Conservation (phyloP, 140 eudicot genomes). For the Cichorium intybus region DNA sequence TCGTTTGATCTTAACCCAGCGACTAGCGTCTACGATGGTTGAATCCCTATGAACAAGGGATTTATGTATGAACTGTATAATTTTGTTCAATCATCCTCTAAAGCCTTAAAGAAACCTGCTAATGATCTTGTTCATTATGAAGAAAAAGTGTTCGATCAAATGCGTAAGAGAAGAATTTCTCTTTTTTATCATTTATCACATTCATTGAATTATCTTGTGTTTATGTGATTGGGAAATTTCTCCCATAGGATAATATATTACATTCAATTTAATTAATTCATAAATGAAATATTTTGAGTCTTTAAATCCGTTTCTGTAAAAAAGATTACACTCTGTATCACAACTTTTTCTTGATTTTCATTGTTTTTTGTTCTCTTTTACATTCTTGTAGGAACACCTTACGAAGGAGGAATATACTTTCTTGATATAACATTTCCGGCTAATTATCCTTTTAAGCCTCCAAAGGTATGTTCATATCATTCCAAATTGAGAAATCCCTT, state of each 20-base stretch:
- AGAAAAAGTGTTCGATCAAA: background rate
- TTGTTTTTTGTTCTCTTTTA: background rate
- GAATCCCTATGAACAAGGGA: background rate
- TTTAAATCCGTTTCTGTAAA: background rate
- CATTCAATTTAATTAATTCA: background rate
- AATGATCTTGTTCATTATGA: background rate
- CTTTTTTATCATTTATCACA: background rate
- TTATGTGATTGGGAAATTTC: background rate
- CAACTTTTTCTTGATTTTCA: background rate
- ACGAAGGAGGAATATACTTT: slow-evolving; percentile 90
- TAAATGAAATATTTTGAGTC: background rate
- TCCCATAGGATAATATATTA: background rate
- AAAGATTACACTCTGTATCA: background rate
- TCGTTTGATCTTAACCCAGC: background rate
- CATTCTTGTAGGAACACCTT: slow-evolving; percentile 75
- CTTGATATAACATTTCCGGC: slow-evolving; percentile 88
- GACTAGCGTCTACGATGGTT: background rate
- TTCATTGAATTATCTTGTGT: background rate
- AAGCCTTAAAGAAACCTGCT: background rate
- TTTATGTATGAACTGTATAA: background rate
- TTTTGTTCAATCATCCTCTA: background rate
- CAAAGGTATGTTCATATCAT: slow-evolving; percentile 56
- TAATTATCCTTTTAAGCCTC: slow-evolving; percentile 94
- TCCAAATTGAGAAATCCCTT: background rate
- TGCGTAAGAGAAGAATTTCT: background rate